Conservation (phyloP, 805 yeast species). For the Kuraishia molischiana region DNA sequence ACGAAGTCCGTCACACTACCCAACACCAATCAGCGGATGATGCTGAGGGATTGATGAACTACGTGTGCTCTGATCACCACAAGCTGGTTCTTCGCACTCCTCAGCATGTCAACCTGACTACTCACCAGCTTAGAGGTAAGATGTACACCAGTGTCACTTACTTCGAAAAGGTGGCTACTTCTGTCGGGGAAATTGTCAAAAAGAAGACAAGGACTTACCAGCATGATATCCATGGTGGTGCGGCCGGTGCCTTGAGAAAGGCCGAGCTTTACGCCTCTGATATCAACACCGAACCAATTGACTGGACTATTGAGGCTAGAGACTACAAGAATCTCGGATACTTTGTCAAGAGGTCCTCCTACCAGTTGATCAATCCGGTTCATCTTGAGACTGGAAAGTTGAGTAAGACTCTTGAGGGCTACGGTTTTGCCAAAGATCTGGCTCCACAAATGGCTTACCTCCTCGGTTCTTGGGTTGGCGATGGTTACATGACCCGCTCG, state of each 20-base stretch:
- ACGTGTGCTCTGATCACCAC: slow-evolving; percentile 28
- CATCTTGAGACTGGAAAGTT: slow-evolving; percentile 22
- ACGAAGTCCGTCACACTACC: slow-evolving; percentile 22
- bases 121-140: slow-evolving; percentile 8
- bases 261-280: slow-evolving; percentile 14
- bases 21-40: slow-evolving; percentile 10
- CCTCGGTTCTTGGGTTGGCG: slow-evolving; percentile 31
- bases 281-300: slow-evolving; percentile 11
- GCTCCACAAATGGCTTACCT: slow-evolving; percentile 25
- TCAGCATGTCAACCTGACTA: slow-evolving; percentile 11
- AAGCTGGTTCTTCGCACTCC: slow-evolving; percentile 27
- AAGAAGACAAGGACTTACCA: slow-evolving; percentile 12
- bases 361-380: slow-evolving; percentile 26
- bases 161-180: slow-evolving; percentile 10
- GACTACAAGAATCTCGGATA: slow-evolving; percentile 19
- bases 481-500: slow-evolving; percentile 18
- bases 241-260: slow-evolving; percentile 10
- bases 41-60: slow-evolving; percentile 9
- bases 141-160: slow-evolving; percentile 13
- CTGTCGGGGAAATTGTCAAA: slow-evolving; percentile 12
- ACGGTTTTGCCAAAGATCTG: slow-evolving; percentile 8
- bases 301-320: slow-evolving; percentile 30
- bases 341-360: slow-evolving; percentile 20
- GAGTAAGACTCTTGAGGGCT: slow-evolving; percentile 13
- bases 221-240: slow-evolving; percentile 12